Percentiles rank a stretch among this genome's conserved stretches.
These are phyloP conservation scores for Juglanconis oblonga DNA, from an alignment of 2,329 filamentous ascomycete species.

Conservation along the genomic window DNA sequence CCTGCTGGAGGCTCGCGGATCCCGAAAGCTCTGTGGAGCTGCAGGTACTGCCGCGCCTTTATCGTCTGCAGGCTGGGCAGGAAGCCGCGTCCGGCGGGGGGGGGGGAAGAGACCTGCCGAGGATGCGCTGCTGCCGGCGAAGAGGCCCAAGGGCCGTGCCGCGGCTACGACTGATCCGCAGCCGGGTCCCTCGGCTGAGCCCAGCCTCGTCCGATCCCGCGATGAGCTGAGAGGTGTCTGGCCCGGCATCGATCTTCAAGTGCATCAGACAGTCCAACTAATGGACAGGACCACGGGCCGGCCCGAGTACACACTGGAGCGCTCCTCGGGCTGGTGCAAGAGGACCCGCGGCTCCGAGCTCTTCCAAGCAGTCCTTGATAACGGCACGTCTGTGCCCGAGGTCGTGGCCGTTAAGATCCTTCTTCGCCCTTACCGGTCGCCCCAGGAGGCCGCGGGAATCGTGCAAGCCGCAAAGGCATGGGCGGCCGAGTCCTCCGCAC, in stretches of 20 bases:
- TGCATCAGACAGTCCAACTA: neutral
- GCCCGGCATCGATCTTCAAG: neutral
- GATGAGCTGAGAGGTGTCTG: neutral
- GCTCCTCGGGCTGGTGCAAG: no score
- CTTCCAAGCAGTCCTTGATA: no score
- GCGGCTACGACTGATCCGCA: no score
- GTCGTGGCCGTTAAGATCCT: neutral
- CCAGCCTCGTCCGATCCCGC: neutral
- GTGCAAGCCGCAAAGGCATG: neutral
- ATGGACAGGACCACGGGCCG: neutral
- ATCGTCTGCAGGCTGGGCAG: neutral
- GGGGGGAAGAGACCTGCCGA: neutral
- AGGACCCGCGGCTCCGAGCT: no score
- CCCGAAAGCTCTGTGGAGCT: neutral
- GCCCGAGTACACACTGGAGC: neutral
- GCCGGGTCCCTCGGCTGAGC: no score
- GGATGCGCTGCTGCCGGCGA: neutral
- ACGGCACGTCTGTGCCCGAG: neutral
- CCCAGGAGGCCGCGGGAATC: neutral
- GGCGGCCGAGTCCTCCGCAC: neutral
- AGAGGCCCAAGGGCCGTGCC: neutral
- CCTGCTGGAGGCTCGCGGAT: neutral
- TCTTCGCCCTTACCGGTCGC: neutral
- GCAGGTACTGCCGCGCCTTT: neutral
- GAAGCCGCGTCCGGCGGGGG: neutral